Evolutionary conservation across 1,284 basidiomycete genomes (phyloP).

Genomic region (Somion occarium): DNA sequence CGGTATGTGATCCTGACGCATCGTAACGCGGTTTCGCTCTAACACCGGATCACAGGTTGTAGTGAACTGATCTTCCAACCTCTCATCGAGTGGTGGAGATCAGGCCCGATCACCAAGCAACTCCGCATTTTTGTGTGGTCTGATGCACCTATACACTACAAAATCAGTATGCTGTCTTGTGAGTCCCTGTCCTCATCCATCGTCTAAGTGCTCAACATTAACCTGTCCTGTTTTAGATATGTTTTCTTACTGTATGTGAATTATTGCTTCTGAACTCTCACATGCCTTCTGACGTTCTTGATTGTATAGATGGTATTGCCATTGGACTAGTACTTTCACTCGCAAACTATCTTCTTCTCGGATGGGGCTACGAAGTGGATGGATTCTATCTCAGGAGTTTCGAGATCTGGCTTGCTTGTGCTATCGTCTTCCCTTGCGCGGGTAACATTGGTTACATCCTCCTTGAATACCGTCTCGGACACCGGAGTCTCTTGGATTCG

Average conservation of each 20-base stretch:
- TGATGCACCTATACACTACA: slow-evolving; percentile 75
- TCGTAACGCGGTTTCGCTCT: not conserved
- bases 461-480: slow-evolving; percentile 73
- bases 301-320: slow-evolving; percentile 62
- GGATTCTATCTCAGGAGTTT: slow-evolving; percentile 70
- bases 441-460: slow-evolving; percentile 71
- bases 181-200: slow-evolving; percentile 43
- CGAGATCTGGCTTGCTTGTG: slow-evolving; percentile 74
- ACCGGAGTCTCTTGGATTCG: slow-evolving; percentile 47
- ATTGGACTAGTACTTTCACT: slow-evolving; percentile 59
- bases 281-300: not conserved
- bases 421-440: slow-evolving; percentile 69
- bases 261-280: no score
- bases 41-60: slow-evolving; percentile 36
- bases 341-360: slow-evolving; percentile 70
- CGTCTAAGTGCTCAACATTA: slow-evolving; percentile 5
- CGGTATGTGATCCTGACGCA: slow-evolving; percentile 36
- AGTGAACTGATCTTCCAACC: slow-evolving; percentile 80
- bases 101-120: slow-evolving; percentile 76
- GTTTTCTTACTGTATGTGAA: slow-evolving; percentile 73
- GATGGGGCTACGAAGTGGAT: slow-evolving; percentile 55
- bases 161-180: slow-evolving; percentile 72
- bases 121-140: slow-evolving; percentile 78
- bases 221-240: slow-evolving; percentile 48
- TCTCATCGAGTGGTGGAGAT: slow-evolving; percentile 62